Evolutionary conservation across 495 filamentous ascomycete species (phyloP).

Genomic region (Aspergillus ellipticus): DNA sequence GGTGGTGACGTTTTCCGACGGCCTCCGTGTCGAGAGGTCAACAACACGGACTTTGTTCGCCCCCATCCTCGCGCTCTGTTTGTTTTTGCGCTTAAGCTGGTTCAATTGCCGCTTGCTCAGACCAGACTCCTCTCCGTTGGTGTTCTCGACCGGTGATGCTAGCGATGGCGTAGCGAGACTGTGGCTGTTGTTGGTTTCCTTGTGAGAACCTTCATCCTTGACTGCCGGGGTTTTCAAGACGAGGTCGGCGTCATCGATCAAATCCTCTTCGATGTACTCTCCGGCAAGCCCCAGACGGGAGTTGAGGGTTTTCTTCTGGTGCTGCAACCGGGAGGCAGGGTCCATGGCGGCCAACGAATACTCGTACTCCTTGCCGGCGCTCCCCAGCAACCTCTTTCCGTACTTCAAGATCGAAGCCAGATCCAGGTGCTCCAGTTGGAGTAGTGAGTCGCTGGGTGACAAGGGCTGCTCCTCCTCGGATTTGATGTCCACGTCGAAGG

Average conservation of each 20-base stretch:
- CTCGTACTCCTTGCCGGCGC: conserved; percentile 77
- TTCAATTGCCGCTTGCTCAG: conserved; percentile 91
- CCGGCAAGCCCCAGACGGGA: conserved; percentile 81
- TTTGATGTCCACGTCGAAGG: conserved; percentile 46
- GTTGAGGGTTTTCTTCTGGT: conserved; percentile 84
- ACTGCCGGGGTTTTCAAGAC: conserved; percentile 46
- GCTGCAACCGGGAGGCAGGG: conserved; percentile 70
- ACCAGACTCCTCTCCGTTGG: conserved; percentile 60
- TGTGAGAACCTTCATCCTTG: conserved; percentile 40
- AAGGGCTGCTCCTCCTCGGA: conserved; percentile 32
- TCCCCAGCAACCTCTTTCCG: conserved; percentile 77
- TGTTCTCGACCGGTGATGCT: conserved; percentile 48
- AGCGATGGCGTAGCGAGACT: conserved; percentile 37
- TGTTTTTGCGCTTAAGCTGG: conserved; percentile 86
- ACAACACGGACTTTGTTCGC: conserved; percentile 87
- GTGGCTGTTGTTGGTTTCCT: conserved; percentile 44
- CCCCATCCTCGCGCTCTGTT: conserved; percentile 76
- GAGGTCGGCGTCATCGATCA: conserved; percentile 62
- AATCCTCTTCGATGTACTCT: conserved; percentile 79
- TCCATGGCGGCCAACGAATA: conserved; percentile 78
- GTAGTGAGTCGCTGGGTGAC: conserved; percentile 47
- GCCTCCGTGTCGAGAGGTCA: conserved; percentile 70
- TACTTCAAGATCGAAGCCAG: conserved; percentile 72
- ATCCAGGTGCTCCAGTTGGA: conserved; percentile 73
- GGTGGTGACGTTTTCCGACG: conserved; percentile 62